Base-by-base conservation (phyloP, 2,329 filamentous ascomycete species). In the Fusarium clavum region DNA sequence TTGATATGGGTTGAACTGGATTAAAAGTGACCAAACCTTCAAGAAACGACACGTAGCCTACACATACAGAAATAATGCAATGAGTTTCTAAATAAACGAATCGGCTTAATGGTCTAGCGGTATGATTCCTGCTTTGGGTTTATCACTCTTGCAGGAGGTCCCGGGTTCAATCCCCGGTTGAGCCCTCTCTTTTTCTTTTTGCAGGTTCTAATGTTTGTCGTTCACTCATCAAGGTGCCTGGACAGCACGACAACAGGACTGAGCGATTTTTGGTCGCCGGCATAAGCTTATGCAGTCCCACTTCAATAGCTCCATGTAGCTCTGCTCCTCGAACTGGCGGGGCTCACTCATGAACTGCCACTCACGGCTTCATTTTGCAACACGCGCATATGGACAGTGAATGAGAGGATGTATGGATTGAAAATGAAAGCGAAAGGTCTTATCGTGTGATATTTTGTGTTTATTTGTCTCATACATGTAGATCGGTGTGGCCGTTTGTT, bases 161-260 rank as follows among this genome's bases (percentile, higher is more conserved):
- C 80, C 80, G 80, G 79, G 80, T 82, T 82, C 80, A 79, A 82
- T 79, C 76, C 80, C 79, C 80, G 80, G 80, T 78, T 34, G 41
- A 59, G 62, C 62, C 62, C 62, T 14, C 18, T 6, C 12, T 32
- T 46, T 46, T 40, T 16, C 4, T 25, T 38, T 32, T 3, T 3
- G 0, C 8, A 14, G 9, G 25, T 45, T 10, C n/a, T 13, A 5
- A 9, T 3, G 12, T 25, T 4, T 14, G 14, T 6, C 9, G 20
- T 12, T 13, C 12, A 30, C 16, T 38, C 32, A 38, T 38, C 32
- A n/a, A 38, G 34, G 27, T 29, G 27, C 27, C 2, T 12, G 27
- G 27, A 29, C 27, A 29, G 4, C 27, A 29, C 5, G 12, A 29
- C 27, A 29, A 27, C 25, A 10, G 18, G 16, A 38, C 34, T 60